Percentiles rank a stretch among this genome's conserved stretches.
These are phyloP conservation scores for Eimeria acervulina DNA, from an alignment of 169 alveolate genomes.

Conservation along the genomic window DNA sequence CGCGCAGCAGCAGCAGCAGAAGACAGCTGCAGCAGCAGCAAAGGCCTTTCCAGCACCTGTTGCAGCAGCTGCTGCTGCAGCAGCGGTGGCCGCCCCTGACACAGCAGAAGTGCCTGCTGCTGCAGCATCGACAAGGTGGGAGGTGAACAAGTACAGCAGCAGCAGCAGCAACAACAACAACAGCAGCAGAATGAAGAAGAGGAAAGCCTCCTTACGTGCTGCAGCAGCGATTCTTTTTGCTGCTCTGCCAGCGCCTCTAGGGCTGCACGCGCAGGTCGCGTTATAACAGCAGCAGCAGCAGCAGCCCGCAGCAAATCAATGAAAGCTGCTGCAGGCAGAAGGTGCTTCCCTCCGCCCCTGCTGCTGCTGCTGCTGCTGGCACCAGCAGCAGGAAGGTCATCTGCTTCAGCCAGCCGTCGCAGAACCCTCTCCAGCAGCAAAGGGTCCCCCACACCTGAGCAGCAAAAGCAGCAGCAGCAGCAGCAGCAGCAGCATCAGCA, in stretches of 20 bases:
- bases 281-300: background rate
- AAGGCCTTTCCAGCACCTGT: too few species aligned
- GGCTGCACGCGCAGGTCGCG: background rate
- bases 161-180: background rate
- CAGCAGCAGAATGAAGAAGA: background rate
- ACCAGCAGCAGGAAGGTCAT: background rate
- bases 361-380: background rate
- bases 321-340: constrained; percentile 16
- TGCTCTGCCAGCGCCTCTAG: background rate
- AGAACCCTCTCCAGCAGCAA: constrained; percentile 28
- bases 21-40: constrained; percentile 27
- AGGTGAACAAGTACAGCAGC: background rate
- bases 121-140: background rate
- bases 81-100: too few species aligned
- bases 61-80: too few species aligned
- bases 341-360: background rate
- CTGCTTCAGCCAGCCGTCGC: background rate
- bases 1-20: constrained; percentile 18
- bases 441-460: constrained; percentile 1
- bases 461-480: too few species aligned
- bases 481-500: background rate
- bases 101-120: background rate
- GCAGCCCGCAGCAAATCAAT: background rate
- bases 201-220: background rate
- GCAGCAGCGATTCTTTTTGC: background rate